Base-by-base conservation (phyloP, 2,329 filamentous ascomycete genomes). In the Emmonsiellopsis sp. region DNA sequence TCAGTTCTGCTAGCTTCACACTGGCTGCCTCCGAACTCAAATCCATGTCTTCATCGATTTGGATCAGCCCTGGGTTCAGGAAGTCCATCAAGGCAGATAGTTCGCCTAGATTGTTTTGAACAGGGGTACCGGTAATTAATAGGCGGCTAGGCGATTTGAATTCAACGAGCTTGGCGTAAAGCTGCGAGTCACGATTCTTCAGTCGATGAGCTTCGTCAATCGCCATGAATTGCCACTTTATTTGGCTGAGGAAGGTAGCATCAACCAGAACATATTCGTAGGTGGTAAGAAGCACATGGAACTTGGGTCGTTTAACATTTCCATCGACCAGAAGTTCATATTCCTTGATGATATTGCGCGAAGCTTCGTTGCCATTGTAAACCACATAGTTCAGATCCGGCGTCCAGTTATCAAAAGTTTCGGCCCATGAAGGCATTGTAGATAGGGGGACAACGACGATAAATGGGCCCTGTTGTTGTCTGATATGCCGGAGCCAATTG, bases 171-270 rank as follows among this genome's bases (percentile, higher is more conserved):
- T 87, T 91, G 56, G 83, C 77, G 67, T 98, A 98, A 0, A 98
- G 77, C 67, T 96, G 91, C 3, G 93, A 95, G 55, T 97, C 92
- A 57, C 88, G 83, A 64, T 98, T 98, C 75, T 98, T 98, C 59
- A 98, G 74, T 51, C 94, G 87, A 72, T 98, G 93, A 33, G 93
- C 93, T 73, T 98, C 93, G 62, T 98, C 93, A 44, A 98, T 89
- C 39, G 88, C 90, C 67, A 98, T 84, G 54, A 93, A 93, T 68
- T 98, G 93, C 92, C 93, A 98, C 68, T 95, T 96, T 70, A 98
- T 88, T 57, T 87, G 85, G 55, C 86, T 86, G 39, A 98, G 73
- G 65, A 95, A 94, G 39, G 85, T 77, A 57, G 87, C 84, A 66
- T 98, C 93, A 54, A 84, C 82, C 47, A 96, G 78, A 54, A 96